Base-by-base conservation (phyloP, 2,329 filamentous ascomycete species). In the Colletotrichum aenigma region DNA sequence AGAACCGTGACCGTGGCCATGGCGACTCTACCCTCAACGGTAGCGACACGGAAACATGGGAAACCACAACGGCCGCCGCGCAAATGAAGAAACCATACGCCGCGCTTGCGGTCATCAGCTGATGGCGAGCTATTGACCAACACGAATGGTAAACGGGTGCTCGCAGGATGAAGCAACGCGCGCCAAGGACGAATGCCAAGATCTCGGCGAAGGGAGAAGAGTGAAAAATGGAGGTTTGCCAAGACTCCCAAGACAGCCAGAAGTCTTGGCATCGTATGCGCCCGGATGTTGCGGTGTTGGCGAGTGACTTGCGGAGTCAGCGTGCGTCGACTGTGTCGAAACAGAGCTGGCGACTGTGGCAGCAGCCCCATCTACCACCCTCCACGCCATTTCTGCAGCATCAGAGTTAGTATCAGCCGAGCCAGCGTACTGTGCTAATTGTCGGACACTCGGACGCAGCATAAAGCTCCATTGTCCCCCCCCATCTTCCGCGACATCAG, bases 181-280 rank as follows among this genome's bases (percentile, higher is more conserved):
- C 64, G 70, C 70, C 74, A 75, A 75, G 74, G 21, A 52, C 26
- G 16, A 68, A 30, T 73, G 74, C 74, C 74, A 75, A 75, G 73
- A 24, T 72, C 70, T 73, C 48, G 56, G 73, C 70, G 32, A 75
- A 75, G 64, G 70, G 70, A 75, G 43, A 69, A 24, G 36, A 30
- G 74, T 72, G 43, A 32, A 75, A 73, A 69, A 32, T 75, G 70
- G 70, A 75, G 48, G 73, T 75, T 75, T 75, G 74, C 74, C 74
- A 75, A 75, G 74, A 65, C 74, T 58, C 30, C 70, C 74, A 75
- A 75, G 73, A 75, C 70, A 75, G 70, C 74, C 74, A 75, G 68
- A 73, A 13, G 74, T 75, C 74, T 75, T 75, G 74, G 74, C 74
- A 75, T 75, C 43, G 70, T 75, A 75, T 75, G 74, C 74, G 70